Conservation (phyloP, 352 stramenopile genomes). For the Pythium diclinum region DNA sequence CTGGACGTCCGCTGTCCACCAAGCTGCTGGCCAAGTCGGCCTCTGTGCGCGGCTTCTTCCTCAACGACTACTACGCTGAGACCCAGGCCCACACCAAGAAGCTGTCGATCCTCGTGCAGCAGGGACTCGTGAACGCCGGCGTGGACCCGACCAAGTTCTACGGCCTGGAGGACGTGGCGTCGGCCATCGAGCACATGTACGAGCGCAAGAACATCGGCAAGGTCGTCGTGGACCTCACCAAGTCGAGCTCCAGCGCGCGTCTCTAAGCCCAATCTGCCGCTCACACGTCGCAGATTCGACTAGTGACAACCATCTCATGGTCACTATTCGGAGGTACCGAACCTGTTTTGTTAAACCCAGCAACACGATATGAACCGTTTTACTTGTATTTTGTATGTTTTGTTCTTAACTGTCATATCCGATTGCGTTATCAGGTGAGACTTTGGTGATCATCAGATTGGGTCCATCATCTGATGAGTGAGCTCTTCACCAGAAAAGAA, state of each 20-base stretch:
- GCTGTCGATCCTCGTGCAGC: slow-evolving; percentile 43
- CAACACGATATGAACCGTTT: slow-evolving; percentile 6
- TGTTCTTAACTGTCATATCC: slow-evolving; percentile 8
- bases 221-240: slow-evolving; percentile 50
- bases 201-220: slow-evolving; percentile 78
- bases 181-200: slow-evolving; percentile 58
- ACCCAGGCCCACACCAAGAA: slow-evolving; percentile 38
- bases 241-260: slow-evolving; percentile 18
- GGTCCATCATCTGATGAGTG: neutral
- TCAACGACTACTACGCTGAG: slow-evolving; percentile 37
- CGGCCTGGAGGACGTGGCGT: slow-evolving; percentile 44
- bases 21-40: slow-evolving; percentile 44
- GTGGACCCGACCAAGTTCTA: slow-evolving; percentile 43
- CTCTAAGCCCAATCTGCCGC: slow-evolving; percentile 7
- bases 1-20: slow-evolving; percentile 29
- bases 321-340: neutral
- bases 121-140: slow-evolving; percentile 34
- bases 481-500: neutral
- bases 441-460: neutral
- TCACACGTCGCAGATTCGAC: slow-evolving; percentile 6
- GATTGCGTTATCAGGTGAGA: slow-evolving; percentile 12
- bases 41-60: slow-evolving; percentile 43
- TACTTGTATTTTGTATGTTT: slow-evolving; percentile 1
- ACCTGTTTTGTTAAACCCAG: neutral
- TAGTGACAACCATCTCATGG: neutral